Evolutionary conservation across 2,329 filamentous ascomycete species (phyloP).

Genomic region (Magnaporthiopsis incrustans): DNA sequence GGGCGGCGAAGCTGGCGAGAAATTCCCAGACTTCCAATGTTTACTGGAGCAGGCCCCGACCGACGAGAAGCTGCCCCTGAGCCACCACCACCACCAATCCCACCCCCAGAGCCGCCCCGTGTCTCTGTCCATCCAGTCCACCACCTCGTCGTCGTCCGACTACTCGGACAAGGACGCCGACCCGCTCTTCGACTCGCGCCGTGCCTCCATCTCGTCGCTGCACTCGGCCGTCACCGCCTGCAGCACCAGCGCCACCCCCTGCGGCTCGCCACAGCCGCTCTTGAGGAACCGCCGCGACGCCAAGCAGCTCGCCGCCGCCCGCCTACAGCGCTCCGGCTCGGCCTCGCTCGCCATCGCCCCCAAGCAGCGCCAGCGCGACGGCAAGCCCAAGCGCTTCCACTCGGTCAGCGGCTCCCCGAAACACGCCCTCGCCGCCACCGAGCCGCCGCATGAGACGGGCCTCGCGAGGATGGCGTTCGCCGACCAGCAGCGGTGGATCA

Average conservation of each 20-base stretch:
- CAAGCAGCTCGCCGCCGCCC: conserved; percentile 41
- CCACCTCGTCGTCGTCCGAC: conserved; percentile 20
- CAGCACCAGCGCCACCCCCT: conserved; percentile 7
- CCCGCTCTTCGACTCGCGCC: conserved; percentile 20
- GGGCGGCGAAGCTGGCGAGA: conserved; percentile 18
- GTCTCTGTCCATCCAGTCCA: conserved; percentile 20
- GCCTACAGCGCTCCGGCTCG: conserved; percentile 36
- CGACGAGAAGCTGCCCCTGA: conserved; percentile 8
- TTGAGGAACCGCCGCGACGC: conserved; percentile 35
- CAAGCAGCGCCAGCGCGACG: conserved; percentile 15
- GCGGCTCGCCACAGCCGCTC: conserved; percentile 14
- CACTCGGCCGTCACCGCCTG: conserved; percentile 9
- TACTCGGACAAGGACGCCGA: conserved; percentile 17
- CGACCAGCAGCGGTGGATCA: conserved; percentile 61
- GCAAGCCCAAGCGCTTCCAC: conserved; percentile 25
- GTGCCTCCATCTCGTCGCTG: conserved; percentile 20
- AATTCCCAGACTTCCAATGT: conserved; percentile 34
- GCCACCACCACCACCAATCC: conserved; percentile 12
- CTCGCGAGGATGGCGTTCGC: conserved; percentile 54
- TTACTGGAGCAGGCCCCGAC: conserved; percentile 23
- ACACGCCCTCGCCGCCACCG: conserved; percentile 35
- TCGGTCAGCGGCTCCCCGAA: conserved; percentile 26
- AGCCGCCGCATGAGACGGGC: conserved; percentile 41
- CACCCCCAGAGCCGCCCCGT: conserved; percentile 12
- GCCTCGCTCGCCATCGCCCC: conserved; percentile 25